These are phyloP conservation scores for Kurtzmaniella quercitrusa DNA, from an alignment of 1,139 yeast genomes.

Conservation along the genomic window DNA sequence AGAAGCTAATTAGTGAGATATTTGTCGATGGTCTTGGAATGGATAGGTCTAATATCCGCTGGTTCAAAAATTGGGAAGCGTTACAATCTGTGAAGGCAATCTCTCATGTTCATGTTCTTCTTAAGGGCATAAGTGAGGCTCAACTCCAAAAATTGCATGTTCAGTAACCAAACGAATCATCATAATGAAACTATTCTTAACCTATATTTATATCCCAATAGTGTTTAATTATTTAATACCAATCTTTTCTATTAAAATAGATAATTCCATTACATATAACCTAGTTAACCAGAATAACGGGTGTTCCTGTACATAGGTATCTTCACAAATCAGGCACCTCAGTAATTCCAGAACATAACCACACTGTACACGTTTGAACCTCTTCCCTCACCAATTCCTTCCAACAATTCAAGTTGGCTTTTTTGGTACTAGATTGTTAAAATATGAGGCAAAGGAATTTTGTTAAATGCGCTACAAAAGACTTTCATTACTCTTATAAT, in stretches of 20 bases:
- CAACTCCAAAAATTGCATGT: constrained; percentile 1
- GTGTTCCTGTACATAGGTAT: neutral
- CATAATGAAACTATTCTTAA: too few relatives aligned
- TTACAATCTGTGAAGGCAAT: constrained; percentile 55
- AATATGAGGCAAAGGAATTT: neutral
- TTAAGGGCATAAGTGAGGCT: constrained; percentile 26
- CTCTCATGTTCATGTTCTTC: constrained; percentile 56
- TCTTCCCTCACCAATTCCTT: too few relatives aligned
- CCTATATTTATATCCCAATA: too few relatives aligned
- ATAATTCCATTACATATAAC: neutral
- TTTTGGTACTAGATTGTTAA: too few relatives aligned
- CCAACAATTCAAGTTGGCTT: too few relatives aligned
- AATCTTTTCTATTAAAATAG: neutral
- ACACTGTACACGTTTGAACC: too few relatives aligned
- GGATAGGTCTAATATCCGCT: constrained; percentile 33
- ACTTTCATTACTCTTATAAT: neutral
- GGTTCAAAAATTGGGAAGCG: constrained; percentile 64
- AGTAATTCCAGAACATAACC: too few relatives aligned
- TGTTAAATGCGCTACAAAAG: neutral
- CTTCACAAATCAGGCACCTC: neutral
- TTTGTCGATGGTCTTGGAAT: constrained; percentile 40
- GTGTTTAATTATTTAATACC: neutral
- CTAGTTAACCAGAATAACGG: neutral
- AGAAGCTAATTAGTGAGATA: constrained; percentile 37
- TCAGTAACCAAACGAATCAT: neutral